Evolutionary conservation across 2,329 filamentous ascomycete genomes (phyloP).

Genomic region (Macroventuria anomochaeta): DNA sequence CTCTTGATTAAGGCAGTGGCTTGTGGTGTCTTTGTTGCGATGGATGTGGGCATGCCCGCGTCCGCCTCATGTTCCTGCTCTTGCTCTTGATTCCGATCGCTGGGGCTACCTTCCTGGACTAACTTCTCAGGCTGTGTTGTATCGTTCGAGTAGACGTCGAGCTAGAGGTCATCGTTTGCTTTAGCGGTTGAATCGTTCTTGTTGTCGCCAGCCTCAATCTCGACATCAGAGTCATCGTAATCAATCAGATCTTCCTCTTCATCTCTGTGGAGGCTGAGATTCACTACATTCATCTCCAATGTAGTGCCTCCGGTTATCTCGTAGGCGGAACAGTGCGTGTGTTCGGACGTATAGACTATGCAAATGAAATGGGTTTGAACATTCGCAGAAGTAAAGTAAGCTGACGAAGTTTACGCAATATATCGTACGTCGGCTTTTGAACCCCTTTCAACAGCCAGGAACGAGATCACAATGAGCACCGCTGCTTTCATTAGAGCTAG

Average conservation of each 20-base stretch:
- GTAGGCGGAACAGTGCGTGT: too few species aligned
- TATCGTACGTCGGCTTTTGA: too few species aligned
- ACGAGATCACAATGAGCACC: neutral
- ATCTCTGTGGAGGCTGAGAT: neutral
- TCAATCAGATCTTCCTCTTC: conserved; percentile 8
- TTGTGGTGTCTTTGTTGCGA: neutral
- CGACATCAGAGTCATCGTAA: conserved; percentile 4
- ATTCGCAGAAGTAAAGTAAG: too few species aligned
- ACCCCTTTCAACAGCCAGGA: too few species aligned
- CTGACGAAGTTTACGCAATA: too few species aligned
- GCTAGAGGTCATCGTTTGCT: neutral
- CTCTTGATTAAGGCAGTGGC: neutral
- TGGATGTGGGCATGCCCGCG: too few species aligned
- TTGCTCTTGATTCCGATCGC: neutral
- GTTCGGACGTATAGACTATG: neutral
- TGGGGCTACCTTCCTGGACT: neutral
- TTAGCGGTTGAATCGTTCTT: neutral
- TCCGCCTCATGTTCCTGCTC: neutral
- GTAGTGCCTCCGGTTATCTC: neutral
- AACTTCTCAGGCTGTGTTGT: too few species aligned
- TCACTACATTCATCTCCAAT: too few species aligned
- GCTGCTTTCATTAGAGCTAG: neutral
- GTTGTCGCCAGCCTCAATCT: neutral
- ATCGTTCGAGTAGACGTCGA: neutral
- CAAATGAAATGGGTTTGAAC: too few species aligned